These are phyloP conservation scores for Choanephora cucurbitarum DNA, from an alignment of 371 early-diverging fungal genomes.

Conservation along the genomic window DNA sequence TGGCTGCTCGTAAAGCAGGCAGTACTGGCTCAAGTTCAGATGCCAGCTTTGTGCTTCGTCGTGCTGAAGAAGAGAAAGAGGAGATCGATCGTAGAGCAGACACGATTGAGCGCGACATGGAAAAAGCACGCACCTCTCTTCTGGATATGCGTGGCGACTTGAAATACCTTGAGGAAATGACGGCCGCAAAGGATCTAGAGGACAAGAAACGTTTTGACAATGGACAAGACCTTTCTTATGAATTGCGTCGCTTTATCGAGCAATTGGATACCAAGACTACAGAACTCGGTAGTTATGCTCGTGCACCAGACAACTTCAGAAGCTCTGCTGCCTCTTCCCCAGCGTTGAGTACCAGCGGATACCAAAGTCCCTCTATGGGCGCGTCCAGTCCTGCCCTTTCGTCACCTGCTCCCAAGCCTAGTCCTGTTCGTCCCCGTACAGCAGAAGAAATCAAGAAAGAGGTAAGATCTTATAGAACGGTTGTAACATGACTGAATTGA, in stretches of 20 bases:
- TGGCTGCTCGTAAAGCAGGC: slow-evolving; percentile 62
- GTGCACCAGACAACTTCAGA: neutral
- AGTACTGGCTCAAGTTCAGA: slow-evolving; percentile 26
- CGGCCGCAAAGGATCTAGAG: slow-evolving; percentile 25
- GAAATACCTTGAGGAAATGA: slow-evolving; percentile 32
- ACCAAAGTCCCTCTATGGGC: slow-evolving; percentile 19
- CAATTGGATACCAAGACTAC: slow-evolving; percentile 34
- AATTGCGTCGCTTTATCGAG: slow-evolving; percentile 48
- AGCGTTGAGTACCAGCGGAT: slow-evolving; percentile 1
- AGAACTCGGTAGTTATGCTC: slow-evolving; percentile 9
- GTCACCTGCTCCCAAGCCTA: slow-evolving; percentile 7
- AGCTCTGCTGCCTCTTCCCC: neutral
- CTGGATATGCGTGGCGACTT: slow-evolving; percentile 46
- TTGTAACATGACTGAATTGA: neutral
- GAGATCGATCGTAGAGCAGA: slow-evolving; percentile 42
- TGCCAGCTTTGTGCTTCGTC: slow-evolving; percentile 32
- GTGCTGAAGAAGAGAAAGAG: slow-evolving; percentile 51
- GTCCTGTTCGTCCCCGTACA: slow-evolving; percentile 44
- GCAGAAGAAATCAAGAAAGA: slow-evolving; percentile 57
- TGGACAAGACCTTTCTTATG: slow-evolving; percentile 48
- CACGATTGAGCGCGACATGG: slow-evolving; percentile 46
- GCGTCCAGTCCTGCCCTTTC: slow-evolving; percentile 4
- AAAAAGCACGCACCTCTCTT: slow-evolving; percentile 37
- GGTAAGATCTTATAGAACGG: no score
- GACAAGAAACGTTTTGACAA: slow-evolving; percentile 51